These are phyloP conservation scores for Pyrenochaeta sp. DNA, from an alignment of 2,329 filamentous ascomycete genomes.

Conservation along the genomic window DNA sequence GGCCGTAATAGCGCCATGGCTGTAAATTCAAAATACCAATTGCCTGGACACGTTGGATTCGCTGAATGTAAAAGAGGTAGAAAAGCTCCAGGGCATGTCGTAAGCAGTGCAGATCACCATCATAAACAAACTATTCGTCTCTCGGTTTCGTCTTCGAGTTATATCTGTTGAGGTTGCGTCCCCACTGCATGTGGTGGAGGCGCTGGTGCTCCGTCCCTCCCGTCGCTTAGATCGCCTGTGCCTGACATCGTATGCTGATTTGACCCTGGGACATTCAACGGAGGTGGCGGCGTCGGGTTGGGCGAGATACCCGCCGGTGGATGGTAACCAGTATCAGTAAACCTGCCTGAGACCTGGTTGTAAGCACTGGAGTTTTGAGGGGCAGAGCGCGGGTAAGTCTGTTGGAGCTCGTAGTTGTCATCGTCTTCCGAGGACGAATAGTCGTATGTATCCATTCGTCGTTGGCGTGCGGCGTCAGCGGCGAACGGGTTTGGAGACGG, in stretches of 20 bases:
- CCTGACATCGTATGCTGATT: constrained; percentile 21
- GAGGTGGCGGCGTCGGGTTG: constrained; percentile 43
- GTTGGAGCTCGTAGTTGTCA: constrained; percentile 47
- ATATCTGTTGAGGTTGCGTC: constrained; percentile 40
- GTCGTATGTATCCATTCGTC: constrained; percentile 45
- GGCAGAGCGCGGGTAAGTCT: constrained; percentile 29
- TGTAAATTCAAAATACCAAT: neutral
- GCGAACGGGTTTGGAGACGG: constrained; percentile 45
- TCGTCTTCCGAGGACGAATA: constrained; percentile 52
- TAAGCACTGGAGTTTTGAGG: constrained; percentile 33
- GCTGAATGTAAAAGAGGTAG: neutral
- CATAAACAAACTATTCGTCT: neutral
- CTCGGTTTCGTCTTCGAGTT: neutral
- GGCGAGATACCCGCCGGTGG: constrained; percentile 39
- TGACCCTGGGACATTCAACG: constrained; percentile 18
- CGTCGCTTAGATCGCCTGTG: constrained; percentile 42
- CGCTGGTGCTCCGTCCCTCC: constrained; percentile 31
- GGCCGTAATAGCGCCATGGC: neutral
- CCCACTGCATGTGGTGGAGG: constrained; percentile 42
- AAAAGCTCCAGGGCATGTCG: neutral
- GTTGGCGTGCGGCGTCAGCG: constrained; percentile 28
- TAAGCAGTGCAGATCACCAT: neutral
- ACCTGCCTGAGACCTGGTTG: constrained; percentile 42
- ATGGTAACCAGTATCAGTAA: constrained; percentile 49
- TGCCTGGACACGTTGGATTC: neutral